These are phyloP conservation scores for Bipolaris cookei DNA, from an alignment of 2,329 filamentous ascomycete genomes.

Conservation along the genomic window DNA sequence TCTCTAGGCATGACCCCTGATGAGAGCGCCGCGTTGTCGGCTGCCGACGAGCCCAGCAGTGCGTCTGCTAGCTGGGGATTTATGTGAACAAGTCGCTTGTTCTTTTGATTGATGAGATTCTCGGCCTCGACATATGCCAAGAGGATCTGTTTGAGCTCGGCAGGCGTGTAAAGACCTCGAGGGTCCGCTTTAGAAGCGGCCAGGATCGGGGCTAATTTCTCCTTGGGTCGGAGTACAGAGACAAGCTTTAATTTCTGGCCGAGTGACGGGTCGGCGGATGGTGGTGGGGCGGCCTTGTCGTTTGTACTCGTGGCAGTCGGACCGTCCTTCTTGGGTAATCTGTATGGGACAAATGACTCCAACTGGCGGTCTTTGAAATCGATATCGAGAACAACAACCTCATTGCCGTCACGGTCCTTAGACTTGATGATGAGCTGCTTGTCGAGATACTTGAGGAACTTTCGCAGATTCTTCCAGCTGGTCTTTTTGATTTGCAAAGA, in stretches of 20 bases:
- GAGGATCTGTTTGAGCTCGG: constrained; percentile 64
- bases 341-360: constrained; percentile 66
- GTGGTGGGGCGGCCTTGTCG: constrained; percentile 51
- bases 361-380: constrained; percentile 66
- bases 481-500: constrained; percentile 73
- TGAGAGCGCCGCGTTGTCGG: constrained; percentile 63
- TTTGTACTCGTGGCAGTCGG: constrained; percentile 36
- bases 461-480: constrained; percentile 72
- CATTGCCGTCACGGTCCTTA: constrained; percentile 69
- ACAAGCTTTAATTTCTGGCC: constrained; percentile 59
- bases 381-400: constrained; percentile 68
- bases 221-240: constrained; percentile 63
- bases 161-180: constrained; percentile 63
- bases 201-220: constrained; percentile 64
- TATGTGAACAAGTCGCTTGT: constrained; percentile 67
- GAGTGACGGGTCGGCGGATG: constrained; percentile 50
- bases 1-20: constrained; percentile 66
- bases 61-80: constrained; percentile 68
- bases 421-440: constrained; percentile 67
- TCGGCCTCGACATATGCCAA: constrained; percentile 66
- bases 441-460: constrained; percentile 72
- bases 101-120: constrained; percentile 61
- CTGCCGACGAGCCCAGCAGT: constrained; percentile 60
- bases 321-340: constrained; percentile 64
- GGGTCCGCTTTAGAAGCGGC: constrained; percentile 57